Evolutionary conservation across 495 filamentous ascomycete genomes (phyloP).

Genomic region (Annulohypoxylon moriforme): DNA sequence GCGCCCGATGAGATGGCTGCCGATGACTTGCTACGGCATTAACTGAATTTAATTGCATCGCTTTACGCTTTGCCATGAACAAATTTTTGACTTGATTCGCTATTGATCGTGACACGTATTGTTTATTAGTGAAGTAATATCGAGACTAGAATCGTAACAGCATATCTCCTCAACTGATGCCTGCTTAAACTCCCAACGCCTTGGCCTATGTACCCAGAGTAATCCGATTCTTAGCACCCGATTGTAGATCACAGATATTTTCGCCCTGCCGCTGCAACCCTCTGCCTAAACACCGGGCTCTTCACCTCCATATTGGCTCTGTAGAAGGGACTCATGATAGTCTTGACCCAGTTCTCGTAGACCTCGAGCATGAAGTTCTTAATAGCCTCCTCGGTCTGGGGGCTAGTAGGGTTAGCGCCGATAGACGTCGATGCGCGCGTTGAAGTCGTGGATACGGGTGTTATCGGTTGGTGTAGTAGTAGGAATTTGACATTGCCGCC

Average conservation of each 20-base stretch:
- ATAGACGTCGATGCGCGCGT: constrained; percentile 71
- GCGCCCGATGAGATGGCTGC: constrained; percentile 21
- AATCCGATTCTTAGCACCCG: background rate
- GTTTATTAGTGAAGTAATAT: background rate
- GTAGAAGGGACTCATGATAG: constrained; percentile 98
- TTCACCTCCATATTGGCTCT: constrained; percentile 80
- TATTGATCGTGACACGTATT: background rate
- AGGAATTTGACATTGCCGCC: constrained; percentile 86
- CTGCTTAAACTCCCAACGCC: constrained; percentile 27
- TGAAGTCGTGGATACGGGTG: constrained; percentile 52
- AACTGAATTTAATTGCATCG: constrained; percentile 37
- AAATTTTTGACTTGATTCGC: background rate
- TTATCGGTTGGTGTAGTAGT: constrained; percentile 81
- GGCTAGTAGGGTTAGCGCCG: constrained; percentile 81
- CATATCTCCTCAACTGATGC: background rate
- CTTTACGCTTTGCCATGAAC: constrained; percentile 19
- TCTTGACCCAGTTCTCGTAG: constrained; percentile 94
- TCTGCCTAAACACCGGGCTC: constrained; percentile 83
- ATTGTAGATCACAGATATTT: constrained; percentile 79
- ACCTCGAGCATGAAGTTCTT: constrained; percentile 92
- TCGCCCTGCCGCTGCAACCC: constrained; percentile 86
- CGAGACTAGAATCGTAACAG: background rate
- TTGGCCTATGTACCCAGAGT: background rate
- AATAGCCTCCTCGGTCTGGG: constrained; percentile 94
- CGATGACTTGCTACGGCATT: constrained; percentile 32